phyloP scores from a whole-genome alignment of 345 rosid species.

The Eucalyptus tenuipes region DNA sequence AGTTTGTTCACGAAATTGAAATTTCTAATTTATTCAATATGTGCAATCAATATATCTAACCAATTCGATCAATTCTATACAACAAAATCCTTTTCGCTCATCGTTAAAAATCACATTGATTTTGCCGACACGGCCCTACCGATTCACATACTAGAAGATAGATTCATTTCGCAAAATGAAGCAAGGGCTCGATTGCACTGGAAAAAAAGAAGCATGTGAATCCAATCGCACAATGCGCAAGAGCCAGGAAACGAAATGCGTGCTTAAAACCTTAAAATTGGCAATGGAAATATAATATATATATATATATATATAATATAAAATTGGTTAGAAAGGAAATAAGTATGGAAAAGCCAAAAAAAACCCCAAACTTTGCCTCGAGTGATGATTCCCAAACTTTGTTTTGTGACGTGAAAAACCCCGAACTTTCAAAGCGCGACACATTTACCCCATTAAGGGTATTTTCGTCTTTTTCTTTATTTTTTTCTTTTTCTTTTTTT shows the following conservation, averaged over 20 bases:
- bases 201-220: not conserved
- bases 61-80: accelerated
- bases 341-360: too few species aligned
- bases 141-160: not conserved
- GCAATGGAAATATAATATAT: not conserved
- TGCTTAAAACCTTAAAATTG: not conserved
- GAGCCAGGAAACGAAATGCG: not conserved
- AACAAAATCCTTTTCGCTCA: accelerated
- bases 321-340: too few species aligned
- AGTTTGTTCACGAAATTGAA: accelerated
- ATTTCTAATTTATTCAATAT: not conserved
- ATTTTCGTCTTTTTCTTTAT: too few species aligned
- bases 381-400: too few species aligned
- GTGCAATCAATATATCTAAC: not conserved
- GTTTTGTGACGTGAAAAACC: too few species aligned
- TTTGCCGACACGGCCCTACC: not conserved
- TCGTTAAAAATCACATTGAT: accelerated
- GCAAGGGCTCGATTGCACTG: not conserved
- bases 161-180: not conserved
- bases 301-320: too few species aligned
- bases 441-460: too few species aligned
- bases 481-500: too few species aligned
- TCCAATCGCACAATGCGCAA: not conserved
- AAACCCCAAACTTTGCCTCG: too few species aligned
- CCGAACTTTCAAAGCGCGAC: too few species aligned